Evolutionary conservation across 306 rosid species (phyloP).

Genomic region (Rosa multiflora): DNA sequence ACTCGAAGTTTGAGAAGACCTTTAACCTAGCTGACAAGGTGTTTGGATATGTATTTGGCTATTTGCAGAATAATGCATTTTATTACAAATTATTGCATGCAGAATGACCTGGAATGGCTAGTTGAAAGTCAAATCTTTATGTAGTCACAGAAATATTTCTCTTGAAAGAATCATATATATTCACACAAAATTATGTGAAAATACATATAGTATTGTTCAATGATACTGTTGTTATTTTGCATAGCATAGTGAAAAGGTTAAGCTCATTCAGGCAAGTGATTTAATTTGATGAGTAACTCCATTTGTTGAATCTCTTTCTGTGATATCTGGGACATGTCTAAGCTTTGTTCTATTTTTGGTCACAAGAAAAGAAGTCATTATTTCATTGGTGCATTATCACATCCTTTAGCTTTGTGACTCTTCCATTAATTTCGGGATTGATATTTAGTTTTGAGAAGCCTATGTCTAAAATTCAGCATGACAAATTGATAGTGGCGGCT

Average conservation of each 20-base stretch:
- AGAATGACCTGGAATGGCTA: neutral
- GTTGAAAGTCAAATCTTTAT: neutral
- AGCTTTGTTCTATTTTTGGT: neutral
- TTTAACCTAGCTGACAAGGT: conserved; percentile 75
- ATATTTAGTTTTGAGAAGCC: neutral
- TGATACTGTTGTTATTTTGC: neutral
- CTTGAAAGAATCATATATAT: neutral
- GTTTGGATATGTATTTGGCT: conserved; percentile 17
- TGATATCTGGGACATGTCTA: neutral
- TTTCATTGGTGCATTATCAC: neutral
- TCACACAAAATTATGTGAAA: neutral
- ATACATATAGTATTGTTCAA: neutral
- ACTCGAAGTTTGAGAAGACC: conserved; percentile 59
- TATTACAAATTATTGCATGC: conserved; percentile 2
- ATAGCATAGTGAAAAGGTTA: neutral
- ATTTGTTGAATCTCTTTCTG: neutral
- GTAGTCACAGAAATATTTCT: neutral
- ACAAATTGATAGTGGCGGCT: neutral
- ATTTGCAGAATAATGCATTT: neutral
- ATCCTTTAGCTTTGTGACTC: neutral
- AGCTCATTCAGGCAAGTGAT: neutral
- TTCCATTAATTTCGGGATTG: neutral
- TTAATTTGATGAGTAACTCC: neutral
- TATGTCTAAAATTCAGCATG: neutral
- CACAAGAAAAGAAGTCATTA: neutral